These are phyloP conservation scores for Globisporangium nunn DNA, from an alignment of 352 stramenopile species.

Conservation along the genomic window DNA sequence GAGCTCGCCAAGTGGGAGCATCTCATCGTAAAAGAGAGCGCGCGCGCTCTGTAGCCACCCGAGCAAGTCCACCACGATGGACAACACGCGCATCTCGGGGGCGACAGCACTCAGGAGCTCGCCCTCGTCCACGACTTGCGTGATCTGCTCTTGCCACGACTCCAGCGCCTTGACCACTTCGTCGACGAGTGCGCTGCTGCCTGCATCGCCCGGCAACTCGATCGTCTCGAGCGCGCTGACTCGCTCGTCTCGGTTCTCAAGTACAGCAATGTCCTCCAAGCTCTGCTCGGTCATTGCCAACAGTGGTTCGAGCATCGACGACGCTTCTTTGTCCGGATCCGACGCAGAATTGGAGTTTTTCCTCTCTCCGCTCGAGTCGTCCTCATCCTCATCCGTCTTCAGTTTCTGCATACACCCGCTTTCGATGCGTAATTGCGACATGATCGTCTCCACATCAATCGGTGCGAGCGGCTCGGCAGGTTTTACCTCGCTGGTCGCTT, in stretches of 20 bases:
- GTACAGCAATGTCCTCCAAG: slow-evolving; percentile 42
- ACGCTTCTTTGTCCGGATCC: background rate
- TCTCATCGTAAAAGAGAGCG: slow-evolving; percentile 77
- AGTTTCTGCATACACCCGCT: slow-evolving; percentile 59
- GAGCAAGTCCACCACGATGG: slow-evolving; percentile 48
- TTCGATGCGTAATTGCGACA: slow-evolving; percentile 64
- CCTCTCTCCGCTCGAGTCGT: background rate
- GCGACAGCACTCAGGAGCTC: slow-evolving; percentile 59
- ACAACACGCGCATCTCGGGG: slow-evolving; percentile 45
- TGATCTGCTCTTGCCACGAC: slow-evolving; percentile 58
- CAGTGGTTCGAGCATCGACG: slow-evolving; percentile 49
- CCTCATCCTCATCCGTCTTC: slow-evolving; percentile 15
- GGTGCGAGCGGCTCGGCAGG: slow-evolving; percentile 1
- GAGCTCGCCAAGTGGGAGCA: slow-evolving; percentile 53
- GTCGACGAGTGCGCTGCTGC: slow-evolving; percentile 30
- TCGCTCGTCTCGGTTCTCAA: slow-evolving; percentile 68
- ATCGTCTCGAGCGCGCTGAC: slow-evolving; percentile 53
- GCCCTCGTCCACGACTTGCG: slow-evolving; percentile 46
- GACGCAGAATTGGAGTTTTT: background rate
- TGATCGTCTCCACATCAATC: slow-evolving; percentile 38
- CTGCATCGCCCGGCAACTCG: slow-evolving; percentile 24
- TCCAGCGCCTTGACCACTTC: slow-evolving; percentile 70
- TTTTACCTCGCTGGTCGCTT: background rate
- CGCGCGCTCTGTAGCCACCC: slow-evolving; percentile 72
- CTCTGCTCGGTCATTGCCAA: slow-evolving; percentile 61